Evolutionary conservation across 192 early-diverging fungal species (phyloP).

Genomic region (Obelidium mucronatum): DNA sequence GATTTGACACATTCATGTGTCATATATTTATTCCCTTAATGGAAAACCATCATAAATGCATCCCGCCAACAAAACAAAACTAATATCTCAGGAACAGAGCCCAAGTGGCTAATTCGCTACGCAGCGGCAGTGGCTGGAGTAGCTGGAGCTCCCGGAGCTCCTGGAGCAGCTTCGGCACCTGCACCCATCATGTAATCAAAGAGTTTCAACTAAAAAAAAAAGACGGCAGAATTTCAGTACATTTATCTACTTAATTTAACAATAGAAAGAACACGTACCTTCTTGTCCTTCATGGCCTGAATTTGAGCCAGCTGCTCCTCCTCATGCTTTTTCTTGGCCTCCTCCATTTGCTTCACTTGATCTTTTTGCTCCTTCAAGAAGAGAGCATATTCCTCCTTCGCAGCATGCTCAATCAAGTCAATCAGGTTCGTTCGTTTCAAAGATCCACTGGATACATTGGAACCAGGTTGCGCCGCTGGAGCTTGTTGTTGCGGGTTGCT

Average conservation of each 20-base stretch:
- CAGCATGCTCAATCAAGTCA: constrained; percentile 71
- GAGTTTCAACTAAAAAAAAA: constrained; percentile 19
- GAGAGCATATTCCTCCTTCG: constrained; percentile 66
- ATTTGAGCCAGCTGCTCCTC: constrained; percentile 75
- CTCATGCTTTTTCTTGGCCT: constrained; percentile 68
- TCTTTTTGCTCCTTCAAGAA: constrained; percentile 73
- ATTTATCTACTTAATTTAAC: neutral
- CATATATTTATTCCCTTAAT: too few species aligned
- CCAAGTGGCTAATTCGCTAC: too few species aligned
- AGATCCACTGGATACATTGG: constrained; percentile 12
- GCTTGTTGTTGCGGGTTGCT: constrained; percentile 47
- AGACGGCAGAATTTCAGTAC: neutral
- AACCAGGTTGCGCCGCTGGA: constrained; percentile 49
- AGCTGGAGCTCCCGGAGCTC: neutral
- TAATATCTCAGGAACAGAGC: too few species aligned
- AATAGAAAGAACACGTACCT: constrained; percentile 72
- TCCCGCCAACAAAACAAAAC: too few species aligned
- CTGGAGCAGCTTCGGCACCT: constrained; percentile 4
- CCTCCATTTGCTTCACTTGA: constrained; percentile 71
- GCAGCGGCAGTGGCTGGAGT: neutral
- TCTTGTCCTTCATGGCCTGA: constrained; percentile 88
- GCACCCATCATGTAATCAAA: constrained; percentile 39
- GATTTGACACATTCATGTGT: too few species aligned
- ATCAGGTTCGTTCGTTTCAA: constrained; percentile 67
- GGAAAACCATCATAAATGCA: too few species aligned